Base-by-base conservation (phyloP, 2,329 filamentous ascomycete genomes). In the Phialophora chinensis region DNA sequence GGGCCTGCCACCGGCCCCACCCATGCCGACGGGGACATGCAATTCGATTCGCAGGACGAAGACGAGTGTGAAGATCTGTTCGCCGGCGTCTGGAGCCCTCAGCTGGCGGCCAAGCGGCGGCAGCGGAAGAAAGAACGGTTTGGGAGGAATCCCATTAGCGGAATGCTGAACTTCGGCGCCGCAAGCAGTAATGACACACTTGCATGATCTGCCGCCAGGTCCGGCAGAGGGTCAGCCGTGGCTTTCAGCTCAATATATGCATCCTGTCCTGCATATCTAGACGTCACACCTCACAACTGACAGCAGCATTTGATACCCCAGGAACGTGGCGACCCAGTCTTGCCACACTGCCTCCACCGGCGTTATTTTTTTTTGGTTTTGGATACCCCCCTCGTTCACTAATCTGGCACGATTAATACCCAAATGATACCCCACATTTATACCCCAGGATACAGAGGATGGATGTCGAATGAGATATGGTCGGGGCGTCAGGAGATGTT, bases 41-140 rank as follows among this genome's bases (percentile, higher is more conserved):
- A 66, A 59, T 89, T 89, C 72, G 87, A 89, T 72, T 86, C 83
- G 65, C 84, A 88, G 76, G 87, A 89, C 74, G 87, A 89, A 72
- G 87, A 89, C 67, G 87, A 89, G 76, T 89, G 87, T 67, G 87
- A 89, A 75, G 87, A 88, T 74, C 70, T 89, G 33, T 89, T 89
- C 73, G 80, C 85, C 17, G 87, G 87, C 0, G 80, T 87, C 23
- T 89, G 87, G 87, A 87, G 79, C 66, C 81, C 84, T 17, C 80
- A 82, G 65, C 72, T 86, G 62, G 87, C 87, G 49, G 77, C 74
- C 72, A 76, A 79, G 78, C 75, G 82, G 73, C 73, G 84, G 35
- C 70, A 71, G 63, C 68, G 69, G 59, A 71, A 71, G 64, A 55
- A 63, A 31, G 67, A 70, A 56, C 56, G 71, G 23, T 68, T 72